Base-by-base conservation (phyloP, 441 rosid species). In the Syzygium malaccense region DNA sequence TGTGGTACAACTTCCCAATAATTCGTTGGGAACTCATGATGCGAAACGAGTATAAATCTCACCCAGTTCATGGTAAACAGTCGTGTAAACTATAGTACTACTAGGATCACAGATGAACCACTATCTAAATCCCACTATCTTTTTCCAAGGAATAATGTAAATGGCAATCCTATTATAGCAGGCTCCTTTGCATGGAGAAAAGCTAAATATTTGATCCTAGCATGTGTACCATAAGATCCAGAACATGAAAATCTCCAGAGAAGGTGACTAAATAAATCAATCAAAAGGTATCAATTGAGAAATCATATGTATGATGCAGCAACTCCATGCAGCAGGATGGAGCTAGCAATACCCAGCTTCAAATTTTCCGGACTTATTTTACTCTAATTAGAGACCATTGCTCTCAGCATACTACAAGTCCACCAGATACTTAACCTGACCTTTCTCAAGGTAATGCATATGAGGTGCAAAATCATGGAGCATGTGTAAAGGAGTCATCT, bases 191-290 rank as follows among this genome's bases (percentile, higher is more conserved):
- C n/a, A n/a, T n/a, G n/a, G n/a, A n/a, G n/a, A n/a, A n/a, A n/a
- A n/a, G n/a, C n/a, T n/a, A n/a, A n/a, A n/a, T n/a, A n/a, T n/a
- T n/a, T n/a, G n/a, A 98, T 85, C 98, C 99, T 66, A 96, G 96
- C 98, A 98, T 96, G 85, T 99, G 95, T 68, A 96, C 99, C 99
- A 97, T 98, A 85, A 97, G 94, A 92, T 96, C 99, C 92, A 96
- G 93, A 90, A 98, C 99, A 99, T 98, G 92, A 78, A 89, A 79
- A 51, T 55, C 86, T 85, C 86, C 86, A 32, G 48, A 55, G 86
- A 85, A 85, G 19, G 28, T 19, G 86, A 85, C 86, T 30, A 85
- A 30, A 85, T 13, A 37, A 57, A 32, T n/a, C n/a, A 30, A 54
- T 33, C 51, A 55, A 55, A 26, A 54, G 49, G 66, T 15, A 55